A percentile compares a stretch with the other conserved stretches of the same genome.
These are phyloP conservation scores for Tremella yokohamensis DNA, from an alignment of 768 basidiomycete species.

Conservation along the genomic window DNA sequence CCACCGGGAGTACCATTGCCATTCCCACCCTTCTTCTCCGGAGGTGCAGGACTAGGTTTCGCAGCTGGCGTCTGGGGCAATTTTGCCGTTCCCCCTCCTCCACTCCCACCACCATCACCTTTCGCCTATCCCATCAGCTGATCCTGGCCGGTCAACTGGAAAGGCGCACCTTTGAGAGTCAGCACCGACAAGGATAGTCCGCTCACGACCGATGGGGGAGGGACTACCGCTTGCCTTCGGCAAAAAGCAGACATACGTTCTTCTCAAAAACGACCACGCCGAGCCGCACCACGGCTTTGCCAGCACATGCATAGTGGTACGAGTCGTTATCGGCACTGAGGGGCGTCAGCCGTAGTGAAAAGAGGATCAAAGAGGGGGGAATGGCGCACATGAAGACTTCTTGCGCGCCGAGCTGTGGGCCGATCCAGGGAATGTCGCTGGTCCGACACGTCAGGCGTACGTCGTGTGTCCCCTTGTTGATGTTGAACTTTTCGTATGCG, in stretches of 20 bases:
- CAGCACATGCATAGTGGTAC: constrained; percentile 48
- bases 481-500: constrained; percentile 43
- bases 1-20: not conserved
- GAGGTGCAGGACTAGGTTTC: constrained; percentile 1
- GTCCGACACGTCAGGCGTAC: constrained; percentile 41
- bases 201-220: not conserved
- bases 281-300: constrained; percentile 45
- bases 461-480: constrained; percentile 38
- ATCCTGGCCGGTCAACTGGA: too few relatives aligned
- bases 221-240: constrained; percentile 1
- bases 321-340: constrained; percentile 48
- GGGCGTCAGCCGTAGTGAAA: not conserved
- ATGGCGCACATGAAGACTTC: constrained; percentile 44
- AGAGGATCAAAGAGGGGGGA: not conserved
- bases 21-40: constrained; percentile 2
- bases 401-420: constrained; percentile 25
- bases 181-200: too few relatives aligned
- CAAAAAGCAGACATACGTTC: constrained; percentile 27
- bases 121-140: constrained; percentile 4
- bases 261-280: constrained; percentile 44
- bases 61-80: not conserved
- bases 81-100: constrained; percentile 5
- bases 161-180: too few relatives aligned
- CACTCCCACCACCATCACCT: constrained; percentile 13
- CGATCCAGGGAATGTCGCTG: constrained; percentile 42